phyloP scores from a whole-genome alignment of 1,284 basidiomycete species.

The Rhodotorula sp. region DNA sequence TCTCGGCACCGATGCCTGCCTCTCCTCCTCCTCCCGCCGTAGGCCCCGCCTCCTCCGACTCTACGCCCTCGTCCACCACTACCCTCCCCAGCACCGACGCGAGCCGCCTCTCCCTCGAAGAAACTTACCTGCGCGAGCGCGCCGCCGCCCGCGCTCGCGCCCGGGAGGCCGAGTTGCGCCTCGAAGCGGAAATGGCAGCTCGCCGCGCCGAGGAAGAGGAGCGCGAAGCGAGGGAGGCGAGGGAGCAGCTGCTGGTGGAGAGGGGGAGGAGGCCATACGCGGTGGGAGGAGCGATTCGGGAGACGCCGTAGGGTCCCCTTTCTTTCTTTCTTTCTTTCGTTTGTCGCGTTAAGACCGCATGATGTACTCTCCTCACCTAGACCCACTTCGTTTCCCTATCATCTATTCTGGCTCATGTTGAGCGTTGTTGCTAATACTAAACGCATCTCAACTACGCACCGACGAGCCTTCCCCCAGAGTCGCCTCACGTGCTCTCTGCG shows the following conservation, averaged over 20 bases:
- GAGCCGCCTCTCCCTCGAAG: conserved; percentile 3
- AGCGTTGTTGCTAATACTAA: neutral
- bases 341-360: no score
- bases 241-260: conserved; percentile 7
- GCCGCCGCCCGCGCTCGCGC: neutral
- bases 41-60: neutral
- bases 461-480: neutral
- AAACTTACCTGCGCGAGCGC: neutral
- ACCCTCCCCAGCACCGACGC: neutral
- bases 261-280: conserved; percentile 11
- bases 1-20: neutral
- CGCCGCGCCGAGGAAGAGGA: conserved; percentile 8
- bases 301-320: no score
- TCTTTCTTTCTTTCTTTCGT: no score
- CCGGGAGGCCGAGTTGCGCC: neutral
- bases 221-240: conserved; percentile 13
- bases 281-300: neutral
- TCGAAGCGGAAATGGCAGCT: neutral
- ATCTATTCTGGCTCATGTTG: no score
- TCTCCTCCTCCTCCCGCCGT: no score
- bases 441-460: neutral
- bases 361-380: no score
- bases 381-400: no score
- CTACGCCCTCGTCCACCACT: no score
- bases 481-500: neutral